Conservation (phyloP, 2,329 filamentous ascomycete genomes). For the Trichothecium roseum region DNA sequence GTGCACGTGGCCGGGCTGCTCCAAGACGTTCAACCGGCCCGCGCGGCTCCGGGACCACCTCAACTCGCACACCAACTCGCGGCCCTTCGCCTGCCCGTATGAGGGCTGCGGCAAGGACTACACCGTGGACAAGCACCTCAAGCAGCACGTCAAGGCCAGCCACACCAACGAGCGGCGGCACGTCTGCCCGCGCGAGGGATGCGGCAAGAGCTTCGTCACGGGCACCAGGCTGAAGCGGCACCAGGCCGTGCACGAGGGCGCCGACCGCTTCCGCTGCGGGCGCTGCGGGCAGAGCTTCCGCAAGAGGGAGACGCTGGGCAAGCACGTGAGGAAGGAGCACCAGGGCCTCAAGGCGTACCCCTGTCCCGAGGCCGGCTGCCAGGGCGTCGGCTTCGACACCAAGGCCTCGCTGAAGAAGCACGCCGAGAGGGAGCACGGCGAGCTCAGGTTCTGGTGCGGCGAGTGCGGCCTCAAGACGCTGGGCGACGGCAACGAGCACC, state of each 20-base stretch:
- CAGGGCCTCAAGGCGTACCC: constrained; percentile 59
- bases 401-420: constrained; percentile 63
- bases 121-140: constrained; percentile 75
- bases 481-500: constrained; percentile 27
- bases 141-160: constrained; percentile 73
- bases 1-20: constrained; percentile 65
- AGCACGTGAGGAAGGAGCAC: constrained; percentile 71
- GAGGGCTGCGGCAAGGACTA: constrained; percentile 73
- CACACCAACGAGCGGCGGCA: constrained; percentile 65
- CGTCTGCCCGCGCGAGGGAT: constrained; percentile 60
- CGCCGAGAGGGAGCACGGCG: constrained; percentile 56
- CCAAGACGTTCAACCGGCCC: constrained; percentile 80
- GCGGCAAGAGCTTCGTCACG: constrained; percentile 73
- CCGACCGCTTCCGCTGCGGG: constrained; percentile 65
- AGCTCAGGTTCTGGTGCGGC: constrained; percentile 64
- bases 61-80: constrained; percentile 75
- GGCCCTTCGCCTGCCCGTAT: constrained; percentile 64
- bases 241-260: constrained; percentile 61
- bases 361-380: constrained; percentile 54
- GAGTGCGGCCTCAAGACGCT: constrained; percentile 45
- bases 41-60: constrained; percentile 71
- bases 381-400: constrained; percentile 58
- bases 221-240: constrained; percentile 70
- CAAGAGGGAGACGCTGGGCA: constrained; percentile 76
- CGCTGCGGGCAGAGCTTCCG: constrained; percentile 73